A percentile compares a stretch with the other conserved stretches of the same genome.
phyloP scores from a whole-genome alignment of 208 protist species.

The Leptomonas pyrrhocoris region DNA sequence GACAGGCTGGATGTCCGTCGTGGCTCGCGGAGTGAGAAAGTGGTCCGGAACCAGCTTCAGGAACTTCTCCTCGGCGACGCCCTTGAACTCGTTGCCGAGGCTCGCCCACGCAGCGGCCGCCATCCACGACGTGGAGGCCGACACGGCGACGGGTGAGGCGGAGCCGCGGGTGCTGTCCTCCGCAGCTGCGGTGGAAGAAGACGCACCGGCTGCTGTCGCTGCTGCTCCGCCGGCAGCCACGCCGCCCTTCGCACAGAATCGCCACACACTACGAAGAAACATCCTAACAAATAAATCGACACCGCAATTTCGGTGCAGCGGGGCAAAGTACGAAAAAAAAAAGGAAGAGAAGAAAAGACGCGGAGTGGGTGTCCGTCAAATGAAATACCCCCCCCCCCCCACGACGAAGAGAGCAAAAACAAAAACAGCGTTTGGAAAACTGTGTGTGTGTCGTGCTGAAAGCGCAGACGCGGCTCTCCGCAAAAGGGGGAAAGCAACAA shows the following conservation, averaged over 20 bases:
- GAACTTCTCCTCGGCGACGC: conserved; percentile 77
- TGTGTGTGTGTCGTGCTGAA: too few relatives aligned
- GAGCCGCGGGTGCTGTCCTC: not conserved
- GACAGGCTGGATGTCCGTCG: conserved; percentile 69
- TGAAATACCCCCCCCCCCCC: too few relatives aligned
- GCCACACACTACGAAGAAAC: conserved; percentile 18
- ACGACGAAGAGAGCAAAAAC: too few relatives aligned
- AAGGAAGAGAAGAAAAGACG: conserved; percentile 4
- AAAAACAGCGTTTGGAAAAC: too few relatives aligned
- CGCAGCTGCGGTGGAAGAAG: not conserved
- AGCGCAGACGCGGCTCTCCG: too few relatives aligned
- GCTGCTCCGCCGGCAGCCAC: not conserved
- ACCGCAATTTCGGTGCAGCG: too few relatives aligned
- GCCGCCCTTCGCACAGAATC: conserved; percentile 6
- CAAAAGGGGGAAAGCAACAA: too few relatives aligned
- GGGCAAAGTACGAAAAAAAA: not conserved
- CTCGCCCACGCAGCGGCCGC: conserved; percentile 82
- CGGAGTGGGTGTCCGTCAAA: not conserved
- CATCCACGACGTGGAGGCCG: conserved; percentile 66
- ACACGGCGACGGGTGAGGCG: conserved; percentile 2
- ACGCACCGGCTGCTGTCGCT: not conserved
- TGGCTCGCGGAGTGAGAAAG: conserved; percentile 82
- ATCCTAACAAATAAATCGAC: conserved; percentile 17
- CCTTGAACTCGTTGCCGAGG: conserved; percentile 81
- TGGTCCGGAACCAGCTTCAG: conserved; percentile 56